phyloP scores from a whole-genome alignment of 495 filamentous ascomycete species.

The Talaromyces thailandensis region DNA sequence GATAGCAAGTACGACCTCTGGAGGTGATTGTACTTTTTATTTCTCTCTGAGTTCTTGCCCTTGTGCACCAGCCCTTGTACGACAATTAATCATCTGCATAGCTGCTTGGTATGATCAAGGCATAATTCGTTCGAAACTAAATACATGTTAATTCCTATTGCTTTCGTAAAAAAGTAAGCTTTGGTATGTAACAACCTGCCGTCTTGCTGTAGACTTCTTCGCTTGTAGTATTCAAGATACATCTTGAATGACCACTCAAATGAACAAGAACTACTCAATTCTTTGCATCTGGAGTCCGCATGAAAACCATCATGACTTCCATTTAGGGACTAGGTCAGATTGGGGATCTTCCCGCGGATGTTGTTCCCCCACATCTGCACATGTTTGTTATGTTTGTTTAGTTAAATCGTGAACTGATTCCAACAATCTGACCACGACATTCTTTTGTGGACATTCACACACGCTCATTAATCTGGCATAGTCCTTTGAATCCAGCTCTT shows the following conservation, averaged over 20 bases:
- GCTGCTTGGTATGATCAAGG: too few species aligned
- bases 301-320: background rate
- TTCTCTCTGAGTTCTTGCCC: background rate
- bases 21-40: constrained; percentile 17
- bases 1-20: constrained; percentile 34
- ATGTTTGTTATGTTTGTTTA: background rate
- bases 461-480: background rate
- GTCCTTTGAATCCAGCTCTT: background rate
- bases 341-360: background rate
- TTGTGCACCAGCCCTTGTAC: background rate
- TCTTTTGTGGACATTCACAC: background rate
- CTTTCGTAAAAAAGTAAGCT: background rate
- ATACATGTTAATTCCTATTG: too few species aligned
- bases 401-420: background rate
- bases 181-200: too few species aligned
- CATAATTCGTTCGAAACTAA: too few species aligned
- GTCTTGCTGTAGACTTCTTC: background rate
- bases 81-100: background rate
- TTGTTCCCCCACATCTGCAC: background rate
- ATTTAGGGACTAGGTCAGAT: background rate
- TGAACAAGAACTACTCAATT: too few species aligned
- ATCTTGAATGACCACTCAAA: background rate
- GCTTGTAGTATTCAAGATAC: too few species aligned
- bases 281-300: too few species aligned
- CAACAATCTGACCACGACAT: background rate